Evolutionary conservation across 805 yeast species (phyloP).

Genomic region (Cyberlindnera americana): DNA sequence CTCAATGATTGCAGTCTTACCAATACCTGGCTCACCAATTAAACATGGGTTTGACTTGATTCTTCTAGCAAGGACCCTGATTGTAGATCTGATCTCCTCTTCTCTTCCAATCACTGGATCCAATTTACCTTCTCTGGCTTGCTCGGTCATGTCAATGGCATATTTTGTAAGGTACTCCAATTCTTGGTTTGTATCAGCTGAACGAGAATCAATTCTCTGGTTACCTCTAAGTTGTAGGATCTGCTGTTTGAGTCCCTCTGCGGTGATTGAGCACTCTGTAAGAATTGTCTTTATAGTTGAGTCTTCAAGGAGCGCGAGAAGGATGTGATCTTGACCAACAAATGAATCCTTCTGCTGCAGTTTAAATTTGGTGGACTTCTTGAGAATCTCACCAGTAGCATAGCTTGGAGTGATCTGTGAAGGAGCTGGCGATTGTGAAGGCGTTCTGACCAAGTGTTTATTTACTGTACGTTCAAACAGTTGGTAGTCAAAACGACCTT

Average conservation of each 20-base stretch:
- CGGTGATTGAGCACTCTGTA: constrained; percentile 65
- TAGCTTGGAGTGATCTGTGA: constrained; percentile 71
- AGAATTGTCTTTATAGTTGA: constrained; percentile 62
- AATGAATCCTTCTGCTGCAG: constrained; percentile 86
- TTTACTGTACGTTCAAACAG: constrained; percentile 77
- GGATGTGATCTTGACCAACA: constrained; percentile 90
- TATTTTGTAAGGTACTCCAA: constrained; percentile 85
- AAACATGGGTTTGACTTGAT: constrained; percentile 95
- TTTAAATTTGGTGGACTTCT: constrained; percentile 73
- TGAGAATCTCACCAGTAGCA: constrained; percentile 71
- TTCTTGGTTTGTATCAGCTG: constrained; percentile 85
- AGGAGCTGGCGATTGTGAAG: constrained; percentile 89
- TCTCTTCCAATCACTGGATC: constrained; percentile 99
- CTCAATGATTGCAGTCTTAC: constrained; percentile 96
- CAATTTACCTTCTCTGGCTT: constrained; percentile 88
- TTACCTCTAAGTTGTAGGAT: constrained; percentile 80
- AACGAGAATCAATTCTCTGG: constrained; percentile 88
- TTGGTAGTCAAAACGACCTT: constrained; percentile 85
- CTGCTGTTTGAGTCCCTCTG: constrained; percentile 72
- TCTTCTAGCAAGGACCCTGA: constrained; percentile 93
- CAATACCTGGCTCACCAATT: constrained; percentile 99
- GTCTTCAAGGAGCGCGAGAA: constrained; percentile 83
- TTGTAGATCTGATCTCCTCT: constrained; percentile 94
- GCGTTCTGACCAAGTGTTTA: constrained; percentile 74
- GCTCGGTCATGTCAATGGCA: constrained; percentile 90